phyloP scores from a whole-genome alignment of 257 asterid genomes.

The Solanum phureja region DNA sequence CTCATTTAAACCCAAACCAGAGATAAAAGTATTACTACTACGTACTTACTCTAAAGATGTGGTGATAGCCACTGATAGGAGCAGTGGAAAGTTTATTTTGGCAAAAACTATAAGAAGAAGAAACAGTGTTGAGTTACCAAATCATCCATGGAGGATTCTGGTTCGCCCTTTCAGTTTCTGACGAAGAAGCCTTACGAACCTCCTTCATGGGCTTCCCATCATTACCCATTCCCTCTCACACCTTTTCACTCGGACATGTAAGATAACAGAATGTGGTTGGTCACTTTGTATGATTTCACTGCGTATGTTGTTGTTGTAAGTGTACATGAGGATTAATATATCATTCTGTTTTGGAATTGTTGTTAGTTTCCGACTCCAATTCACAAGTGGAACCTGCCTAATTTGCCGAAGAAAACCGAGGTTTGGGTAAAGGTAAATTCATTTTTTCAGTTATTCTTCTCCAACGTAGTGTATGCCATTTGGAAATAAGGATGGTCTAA shows the following conservation, averaged over 20 bases:
- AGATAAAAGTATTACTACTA: too few species aligned
- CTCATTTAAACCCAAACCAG: neutral
- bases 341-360: neutral
- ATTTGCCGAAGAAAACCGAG: slow-evolving; percentile 76
- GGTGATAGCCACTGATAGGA: too few species aligned
- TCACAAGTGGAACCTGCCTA: slow-evolving; percentile 87
- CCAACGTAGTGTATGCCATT: too few species aligned
- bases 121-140: neutral
- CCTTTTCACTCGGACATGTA: slow-evolving; percentile 73
- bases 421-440: slow-evolving; percentile 76
- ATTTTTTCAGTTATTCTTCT: neutral
- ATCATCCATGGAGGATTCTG: neutral
- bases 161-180: too few species aligned
- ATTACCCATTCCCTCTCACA: slow-evolving; percentile 55
- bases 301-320: too few species aligned
- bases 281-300: too few species aligned
- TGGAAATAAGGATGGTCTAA: too few species aligned
- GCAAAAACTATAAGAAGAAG: neutral
- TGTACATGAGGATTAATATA: neutral
- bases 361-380: slow-evolving; percentile 89
- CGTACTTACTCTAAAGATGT: too few species aligned
- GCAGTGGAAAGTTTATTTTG: neutral
- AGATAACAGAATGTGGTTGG: neutral
- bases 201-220: slow-evolving; percentile 13
- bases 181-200: too few species aligned